Evolutionary conservation across 139 green algal species (phyloP).

Genomic region (Pseudopediastrum boryanum): DNA sequence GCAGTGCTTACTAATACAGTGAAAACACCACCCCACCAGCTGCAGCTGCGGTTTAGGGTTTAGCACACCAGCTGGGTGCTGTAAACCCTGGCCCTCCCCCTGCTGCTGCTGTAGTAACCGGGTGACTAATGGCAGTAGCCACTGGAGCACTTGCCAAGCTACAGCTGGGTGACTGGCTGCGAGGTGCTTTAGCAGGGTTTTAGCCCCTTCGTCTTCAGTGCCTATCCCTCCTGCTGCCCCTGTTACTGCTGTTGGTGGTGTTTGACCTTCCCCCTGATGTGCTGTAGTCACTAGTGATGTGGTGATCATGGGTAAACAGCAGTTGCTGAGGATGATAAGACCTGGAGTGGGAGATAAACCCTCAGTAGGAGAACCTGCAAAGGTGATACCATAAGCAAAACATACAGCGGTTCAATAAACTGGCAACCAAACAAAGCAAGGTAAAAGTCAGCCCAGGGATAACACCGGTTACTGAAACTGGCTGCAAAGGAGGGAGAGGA

Average conservation of each 20-base stretch:
- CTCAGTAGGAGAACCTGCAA: neutral
- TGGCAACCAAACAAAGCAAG: too few relatives aligned
- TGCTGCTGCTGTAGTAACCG: neutral
- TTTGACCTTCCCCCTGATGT: neutral
- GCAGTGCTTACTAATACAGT: neutral
- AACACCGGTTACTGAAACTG: too few relatives aligned
- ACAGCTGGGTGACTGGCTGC: conserved; percentile 16
- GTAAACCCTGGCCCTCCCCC: neutral
- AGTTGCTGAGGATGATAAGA: neutral
- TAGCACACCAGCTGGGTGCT: neutral
- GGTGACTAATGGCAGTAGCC: conserved; percentile 26
- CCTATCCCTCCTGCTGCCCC: neutral
- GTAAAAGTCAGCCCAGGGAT: too few relatives aligned
- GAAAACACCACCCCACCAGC: neutral
- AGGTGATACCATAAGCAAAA: too few relatives aligned
- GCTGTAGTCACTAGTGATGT: neutral
- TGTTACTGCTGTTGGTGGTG: conserved; percentile 13
- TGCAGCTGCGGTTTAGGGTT: neutral
- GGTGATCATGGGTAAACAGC: too few relatives aligned
- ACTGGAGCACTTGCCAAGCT: conserved; percentile 31
- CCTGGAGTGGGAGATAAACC: too few relatives aligned
- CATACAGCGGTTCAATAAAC: too few relatives aligned
- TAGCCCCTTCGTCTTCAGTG: neutral
- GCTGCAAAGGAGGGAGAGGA: too few relatives aligned
- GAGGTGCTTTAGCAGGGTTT: conserved; percentile 17